phyloP scores from a whole-genome alignment of 2,329 filamentous ascomycete genomes.

The Cladosporium cucumerinum region DNA sequence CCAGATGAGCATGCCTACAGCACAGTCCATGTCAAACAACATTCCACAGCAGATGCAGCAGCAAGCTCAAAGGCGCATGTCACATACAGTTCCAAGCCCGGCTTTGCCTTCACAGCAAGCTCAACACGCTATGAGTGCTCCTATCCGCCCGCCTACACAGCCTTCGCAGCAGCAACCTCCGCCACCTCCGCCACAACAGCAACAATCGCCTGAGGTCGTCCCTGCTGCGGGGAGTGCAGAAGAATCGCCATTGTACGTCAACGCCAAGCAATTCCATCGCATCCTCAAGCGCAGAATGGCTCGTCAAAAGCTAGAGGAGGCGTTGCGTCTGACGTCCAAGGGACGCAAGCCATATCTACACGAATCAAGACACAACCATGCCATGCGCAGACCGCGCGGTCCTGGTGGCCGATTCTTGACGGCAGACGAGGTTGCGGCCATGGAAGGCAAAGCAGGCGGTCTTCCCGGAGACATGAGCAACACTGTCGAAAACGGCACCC shows the following conservation, averaged over 20 bases:
- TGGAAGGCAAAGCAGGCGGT: slow-evolving; percentile 61
- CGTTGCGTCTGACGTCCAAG: slow-evolving; percentile 86
- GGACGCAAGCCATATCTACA: slow-evolving; percentile 95
- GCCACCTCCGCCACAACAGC: slow-evolving; percentile 49
- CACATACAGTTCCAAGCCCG: slow-evolving; percentile 71
- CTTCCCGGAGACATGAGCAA: slow-evolving; percentile 11
- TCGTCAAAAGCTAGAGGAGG: slow-evolving; percentile 88
- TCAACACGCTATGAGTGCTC: slow-evolving; percentile 54
- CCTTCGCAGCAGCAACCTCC: slow-evolving; percentile 54
- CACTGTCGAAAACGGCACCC: slow-evolving; percentile 8
- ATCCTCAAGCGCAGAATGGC: slow-evolving; percentile 93
- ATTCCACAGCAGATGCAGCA: slow-evolving; percentile 33
- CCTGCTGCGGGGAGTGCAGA: slow-evolving; percentile 65
- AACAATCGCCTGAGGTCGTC: slow-evolving; percentile 73
- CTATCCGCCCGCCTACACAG: slow-evolving; percentile 72
- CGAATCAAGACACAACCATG: slow-evolving; percentile 96
- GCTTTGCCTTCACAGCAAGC: slow-evolving; percentile 38
- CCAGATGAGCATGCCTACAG: slow-evolving; percentile 52
- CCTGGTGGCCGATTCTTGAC: slow-evolving; percentile 95
- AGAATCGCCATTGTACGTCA: slow-evolving; percentile 94
- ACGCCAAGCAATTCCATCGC: slow-evolving; percentile 97
- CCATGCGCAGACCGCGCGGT: slow-evolving; percentile 90
- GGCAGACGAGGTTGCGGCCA: slow-evolving; percentile 87
- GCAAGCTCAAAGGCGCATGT: slow-evolving; percentile 60
- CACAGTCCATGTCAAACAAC: slow-evolving; percentile 52